Percentiles rank a stretch among this genome's conserved stretches.
phyloP scores from a whole-genome alignment of 495 filamentous ascomycete species.

The Chaetomium fimeti region DNA sequence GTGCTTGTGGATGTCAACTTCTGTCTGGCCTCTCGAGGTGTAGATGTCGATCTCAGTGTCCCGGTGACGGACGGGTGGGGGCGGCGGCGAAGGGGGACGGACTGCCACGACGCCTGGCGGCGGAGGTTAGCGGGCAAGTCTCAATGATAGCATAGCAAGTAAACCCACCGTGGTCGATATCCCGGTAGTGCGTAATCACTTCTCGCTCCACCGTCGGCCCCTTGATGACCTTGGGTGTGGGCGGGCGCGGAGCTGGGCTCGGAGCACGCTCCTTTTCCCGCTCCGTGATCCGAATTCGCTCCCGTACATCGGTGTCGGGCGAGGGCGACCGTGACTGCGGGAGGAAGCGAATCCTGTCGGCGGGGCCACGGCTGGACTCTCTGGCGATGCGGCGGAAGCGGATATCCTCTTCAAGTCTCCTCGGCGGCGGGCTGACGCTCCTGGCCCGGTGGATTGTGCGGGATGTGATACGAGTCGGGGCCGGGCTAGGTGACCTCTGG shows the following conservation, averaged over 20 bases:
- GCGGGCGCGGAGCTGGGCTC: conserved; percentile 48
- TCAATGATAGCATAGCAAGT: background rate
- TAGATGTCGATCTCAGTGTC: conserved; percentile 58
- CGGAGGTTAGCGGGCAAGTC: conserved; percentile 19
- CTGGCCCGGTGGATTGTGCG: conserved; percentile 34
- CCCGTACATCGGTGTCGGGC: conserved; percentile 42
- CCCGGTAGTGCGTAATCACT: conserved; percentile 79
- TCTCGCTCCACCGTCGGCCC: conserved; percentile 74
- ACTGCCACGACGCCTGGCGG: conserved; percentile 46
- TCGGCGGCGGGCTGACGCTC: conserved; percentile 34
- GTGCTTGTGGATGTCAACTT: conserved; percentile 50
- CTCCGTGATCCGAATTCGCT: conserved; percentile 46
- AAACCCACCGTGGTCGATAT: conserved; percentile 79
- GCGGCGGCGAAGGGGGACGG: conserved; percentile 49
- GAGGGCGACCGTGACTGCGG: conserved; percentile 46
- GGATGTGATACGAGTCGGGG: conserved; percentile 35
- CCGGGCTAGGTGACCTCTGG: conserved; percentile 47
- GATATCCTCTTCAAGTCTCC: conserved; percentile 33
- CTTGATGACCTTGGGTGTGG: conserved; percentile 56
- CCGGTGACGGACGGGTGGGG: conserved; percentile 40
- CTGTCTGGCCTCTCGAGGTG: conserved; percentile 45
- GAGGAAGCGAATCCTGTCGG: conserved; percentile 40
- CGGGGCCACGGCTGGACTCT: conserved; percentile 33
- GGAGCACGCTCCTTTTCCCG: conserved; percentile 43
- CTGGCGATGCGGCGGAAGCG: conserved; percentile 32